A percentile compares a stretch with the other conserved stretches of the same genome.
phyloP scores from a whole-genome alignment of 192 early-diverging fungal genomes.

The Dissophora globulifera region DNA sequence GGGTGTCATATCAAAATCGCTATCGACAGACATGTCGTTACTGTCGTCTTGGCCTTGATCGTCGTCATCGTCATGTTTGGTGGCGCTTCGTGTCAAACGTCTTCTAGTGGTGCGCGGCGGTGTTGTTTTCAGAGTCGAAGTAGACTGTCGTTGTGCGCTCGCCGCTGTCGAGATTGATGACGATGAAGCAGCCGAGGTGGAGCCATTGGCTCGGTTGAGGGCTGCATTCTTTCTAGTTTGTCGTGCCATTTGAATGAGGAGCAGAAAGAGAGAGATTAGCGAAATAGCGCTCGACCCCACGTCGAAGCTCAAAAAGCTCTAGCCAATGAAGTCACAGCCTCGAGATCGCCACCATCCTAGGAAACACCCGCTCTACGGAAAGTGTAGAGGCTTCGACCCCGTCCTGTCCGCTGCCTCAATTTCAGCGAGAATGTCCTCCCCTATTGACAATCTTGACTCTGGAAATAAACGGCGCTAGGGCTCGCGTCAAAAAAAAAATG shows the following conservation, averaged over 20 bases:
- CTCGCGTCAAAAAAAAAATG: no score
- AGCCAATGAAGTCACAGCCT: no score
- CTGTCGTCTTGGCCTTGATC: neutral
- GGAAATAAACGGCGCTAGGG: no score
- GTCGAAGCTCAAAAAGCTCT: no score
- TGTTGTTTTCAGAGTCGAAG: neutral
- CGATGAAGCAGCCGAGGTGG: neutral
- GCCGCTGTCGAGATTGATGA: neutral
- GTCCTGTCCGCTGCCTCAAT: no score
- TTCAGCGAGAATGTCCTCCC: no score
- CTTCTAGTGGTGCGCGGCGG: neutral
- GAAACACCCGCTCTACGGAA: no score
- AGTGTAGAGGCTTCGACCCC: no score
- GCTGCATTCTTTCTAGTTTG: slow-evolving; percentile 11
- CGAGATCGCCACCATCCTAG: no score
- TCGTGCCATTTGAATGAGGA: slow-evolving; percentile 10
- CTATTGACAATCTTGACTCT: no score
- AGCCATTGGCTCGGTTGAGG: neutral
- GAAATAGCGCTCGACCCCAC: no score
- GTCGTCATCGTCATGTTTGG: slow-evolving; percentile 8
- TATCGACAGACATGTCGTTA: slow-evolving; percentile 5
- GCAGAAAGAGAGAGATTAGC: no score
- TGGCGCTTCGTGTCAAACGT: slow-evolving; percentile 43
- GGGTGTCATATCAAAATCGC: slow-evolving; percentile 7
- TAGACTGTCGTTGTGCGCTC: neutral